A percentile compares a stretch with the other conserved stretches of the same genome.
phyloP scores from a whole-genome alignment of 1,139 yeast genomes.

The Lodderomyces metapsilosis region DNA sequence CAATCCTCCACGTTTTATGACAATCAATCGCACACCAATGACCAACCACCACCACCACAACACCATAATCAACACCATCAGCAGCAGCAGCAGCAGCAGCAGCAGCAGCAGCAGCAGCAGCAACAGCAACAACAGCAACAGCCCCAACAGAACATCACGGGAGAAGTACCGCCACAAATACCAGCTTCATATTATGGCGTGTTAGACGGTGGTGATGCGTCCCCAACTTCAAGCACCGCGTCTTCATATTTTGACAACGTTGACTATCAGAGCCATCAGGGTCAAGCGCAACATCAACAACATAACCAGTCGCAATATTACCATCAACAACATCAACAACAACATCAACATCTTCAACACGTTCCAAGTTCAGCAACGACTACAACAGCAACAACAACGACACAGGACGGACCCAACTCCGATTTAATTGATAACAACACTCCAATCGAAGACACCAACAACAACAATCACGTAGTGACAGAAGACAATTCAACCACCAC shows the following conservation, averaged over 20 bases:
- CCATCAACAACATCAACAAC: conserved; percentile 5
- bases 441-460: background rate
- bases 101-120: background rate
- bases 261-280: conserved; percentile 2
- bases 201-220: background rate
- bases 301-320: background rate
- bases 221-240: conserved; percentile 6
- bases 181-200: background rate
- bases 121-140: conserved; percentile 3
- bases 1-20: conserved; percentile 6
- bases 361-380: background rate
- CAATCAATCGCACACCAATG: conserved; percentile 1
- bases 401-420: background rate
- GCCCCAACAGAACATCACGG: background rate
- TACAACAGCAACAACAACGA: background rate
- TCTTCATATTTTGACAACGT: conserved; percentile 5
- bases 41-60: background rate
- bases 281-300: conserved; percentile 3
- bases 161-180: conserved; percentile 2
- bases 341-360: conserved; percentile 1
- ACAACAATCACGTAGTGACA: too few species aligned
- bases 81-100: conserved; percentile 3
- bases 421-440: background rate
- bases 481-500: too few species aligned
- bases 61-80: background rate